These are phyloP conservation scores for Oenanthe javanica DNA, from an alignment of 140 eudicot species.

Conservation along the genomic window DNA sequence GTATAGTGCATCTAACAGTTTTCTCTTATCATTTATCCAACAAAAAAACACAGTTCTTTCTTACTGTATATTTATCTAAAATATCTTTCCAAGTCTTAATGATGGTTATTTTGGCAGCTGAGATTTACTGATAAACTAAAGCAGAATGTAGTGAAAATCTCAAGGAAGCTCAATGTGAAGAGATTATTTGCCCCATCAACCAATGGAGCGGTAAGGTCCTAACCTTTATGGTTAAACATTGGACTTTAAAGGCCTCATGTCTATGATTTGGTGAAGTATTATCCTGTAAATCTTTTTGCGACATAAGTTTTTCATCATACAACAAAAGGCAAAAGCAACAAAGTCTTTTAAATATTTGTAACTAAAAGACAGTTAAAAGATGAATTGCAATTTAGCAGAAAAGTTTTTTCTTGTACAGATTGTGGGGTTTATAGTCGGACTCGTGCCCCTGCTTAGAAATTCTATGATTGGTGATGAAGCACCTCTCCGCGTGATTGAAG, in stretches of 20 bases:
- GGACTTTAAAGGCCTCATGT: neutral
- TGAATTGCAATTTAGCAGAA: neutral
- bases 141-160: slow-evolving; percentile 21
- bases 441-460: slow-evolving; percentile 20
- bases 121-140: slow-evolving; percentile 23
- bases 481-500: slow-evolving; percentile 69
- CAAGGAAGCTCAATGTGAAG: slow-evolving; percentile 41
- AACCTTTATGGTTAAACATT: neutral
- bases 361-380: neutral
- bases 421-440: slow-evolving; percentile 17
- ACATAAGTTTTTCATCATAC: neutral
- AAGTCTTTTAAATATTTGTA: neutral
- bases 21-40: neutral
- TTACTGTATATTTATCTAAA: neutral
- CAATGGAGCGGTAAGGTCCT: slow-evolving; percentile 48
- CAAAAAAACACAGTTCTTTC: neutral
- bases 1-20: neutral
- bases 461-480: slow-evolving; percentile 61
- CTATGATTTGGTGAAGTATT: neutral
- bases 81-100: neutral
- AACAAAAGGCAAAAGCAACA: neutral
- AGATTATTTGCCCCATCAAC: slow-evolving; percentile 77
- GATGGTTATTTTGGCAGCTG: slow-evolving; percentile 24
- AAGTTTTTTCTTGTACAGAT: slow-evolving; percentile 11
- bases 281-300: neutral